Evolutionary conservation across 2,329 filamentous ascomycete genomes (phyloP).

Genomic region (Cladophialophora immunda): DNA sequence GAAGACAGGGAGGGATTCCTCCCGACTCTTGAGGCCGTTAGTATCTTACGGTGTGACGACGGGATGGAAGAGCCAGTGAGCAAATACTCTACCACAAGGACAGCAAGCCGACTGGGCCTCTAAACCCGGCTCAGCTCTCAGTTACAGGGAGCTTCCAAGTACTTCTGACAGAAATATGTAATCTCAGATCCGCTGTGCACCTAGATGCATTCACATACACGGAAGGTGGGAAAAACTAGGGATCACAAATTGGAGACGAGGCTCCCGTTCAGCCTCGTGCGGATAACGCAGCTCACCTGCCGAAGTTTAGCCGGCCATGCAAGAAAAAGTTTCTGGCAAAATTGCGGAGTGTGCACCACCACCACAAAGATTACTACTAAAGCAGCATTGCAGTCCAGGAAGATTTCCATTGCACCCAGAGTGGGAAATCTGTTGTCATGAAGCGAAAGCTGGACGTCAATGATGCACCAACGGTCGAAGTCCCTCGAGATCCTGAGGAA

Average conservation of each 20-base stretch:
- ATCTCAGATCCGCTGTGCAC: background rate
- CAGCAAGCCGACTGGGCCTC: background rate
- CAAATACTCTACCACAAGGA: background rate
- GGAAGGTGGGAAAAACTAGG: background rate
- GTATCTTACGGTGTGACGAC: no score
- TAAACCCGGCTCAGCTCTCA: no score
- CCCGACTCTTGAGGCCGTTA: no score
- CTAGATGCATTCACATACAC: no score
- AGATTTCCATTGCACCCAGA: background rate
- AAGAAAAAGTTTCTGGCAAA: constrained; percentile 16
- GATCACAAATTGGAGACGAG: background rate
- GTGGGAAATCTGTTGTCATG: constrained; percentile 47
- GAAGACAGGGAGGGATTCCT: background rate
- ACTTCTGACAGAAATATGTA: background rate
- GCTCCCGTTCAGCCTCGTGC: background rate
- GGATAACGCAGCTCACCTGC: background rate
- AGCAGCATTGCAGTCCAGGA: background rate
- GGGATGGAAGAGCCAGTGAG: no score
- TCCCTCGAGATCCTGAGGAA: constrained; percentile 30
- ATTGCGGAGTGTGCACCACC: background rate
- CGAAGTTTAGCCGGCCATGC: constrained; percentile 15
- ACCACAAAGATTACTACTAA: background rate
- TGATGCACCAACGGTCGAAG: constrained; percentile 54
- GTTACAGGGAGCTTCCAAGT: no score
- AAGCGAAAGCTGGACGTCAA: constrained; percentile 61